These are phyloP conservation scores for Pyracantha coccinea DNA, from an alignment of 331 rosid genomes.

Conservation along the genomic window DNA sequence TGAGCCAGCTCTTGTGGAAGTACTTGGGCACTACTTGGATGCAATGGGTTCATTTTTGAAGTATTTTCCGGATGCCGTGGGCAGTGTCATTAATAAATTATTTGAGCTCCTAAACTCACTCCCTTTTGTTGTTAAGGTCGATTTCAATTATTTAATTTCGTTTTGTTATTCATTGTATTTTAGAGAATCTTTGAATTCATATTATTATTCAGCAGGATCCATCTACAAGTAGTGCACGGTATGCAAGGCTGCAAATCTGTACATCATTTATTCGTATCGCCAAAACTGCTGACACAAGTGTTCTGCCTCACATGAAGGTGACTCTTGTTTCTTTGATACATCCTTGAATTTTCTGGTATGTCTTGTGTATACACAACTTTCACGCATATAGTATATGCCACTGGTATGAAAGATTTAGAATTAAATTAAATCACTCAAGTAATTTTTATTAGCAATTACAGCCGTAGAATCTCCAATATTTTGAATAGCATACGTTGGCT, in stretches of 20 bases:
- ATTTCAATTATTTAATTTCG: constrained; percentile 11
- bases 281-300: constrained; percentile 82
- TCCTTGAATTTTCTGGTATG: background rate
- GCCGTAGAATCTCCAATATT: background rate
- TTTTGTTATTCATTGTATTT: constrained; percentile 6
- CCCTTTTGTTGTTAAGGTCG: constrained; percentile 64
- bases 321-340: constrained; percentile 1
- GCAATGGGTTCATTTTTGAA: constrained; percentile 89
- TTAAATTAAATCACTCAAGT: background rate
- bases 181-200: constrained; percentile 6
- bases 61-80: constrained; percentile 83
- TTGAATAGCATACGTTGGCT: background rate
- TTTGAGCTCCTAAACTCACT: constrained; percentile 90
- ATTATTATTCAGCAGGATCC: constrained; percentile 53
- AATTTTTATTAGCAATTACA: background rate
- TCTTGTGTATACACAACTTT: background rate
- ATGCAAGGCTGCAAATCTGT: constrained; percentile 91
- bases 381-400: background rate
- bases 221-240: constrained; percentile 60
- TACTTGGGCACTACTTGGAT: constrained; percentile 81
- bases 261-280: constrained; percentile 93
- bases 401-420: background rate
- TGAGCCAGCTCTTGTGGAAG: constrained; percentile 83
- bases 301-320: constrained; percentile 99
- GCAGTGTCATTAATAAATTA: constrained; percentile 78